phyloP scores from a whole-genome alignment of 1,284 basidiomycete species.

The Ustilago trichophora region DNA sequence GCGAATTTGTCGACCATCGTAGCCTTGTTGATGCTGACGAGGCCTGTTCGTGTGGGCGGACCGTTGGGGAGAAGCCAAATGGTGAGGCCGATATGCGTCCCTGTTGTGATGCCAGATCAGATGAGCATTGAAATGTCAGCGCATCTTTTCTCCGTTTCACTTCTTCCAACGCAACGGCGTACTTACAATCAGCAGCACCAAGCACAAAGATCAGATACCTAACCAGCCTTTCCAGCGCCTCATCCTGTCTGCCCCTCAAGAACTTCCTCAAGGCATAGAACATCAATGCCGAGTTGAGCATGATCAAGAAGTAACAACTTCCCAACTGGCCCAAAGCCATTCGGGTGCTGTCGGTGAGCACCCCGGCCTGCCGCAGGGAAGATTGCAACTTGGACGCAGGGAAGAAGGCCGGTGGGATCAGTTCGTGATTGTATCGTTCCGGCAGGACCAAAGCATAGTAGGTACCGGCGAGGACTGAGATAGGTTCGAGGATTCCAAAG shows the following conservation, averaged over 20 bases:
- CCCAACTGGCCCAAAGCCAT: conserved; percentile 58
- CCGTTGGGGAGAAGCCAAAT: conserved; percentile 53
- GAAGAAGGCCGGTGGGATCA: conserved; percentile 44
- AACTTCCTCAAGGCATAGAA: conserved; percentile 41
- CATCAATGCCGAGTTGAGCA: conserved; percentile 53
- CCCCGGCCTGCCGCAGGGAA: conserved; percentile 18
- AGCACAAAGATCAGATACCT: conserved; percentile 50
- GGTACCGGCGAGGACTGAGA: conserved; percentile 47
- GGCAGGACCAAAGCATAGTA: conserved; percentile 49
- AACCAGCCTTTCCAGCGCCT: conserved; percentile 30
- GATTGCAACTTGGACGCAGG: conserved; percentile 17
- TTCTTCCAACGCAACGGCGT: no score
- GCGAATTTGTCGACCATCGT: conserved; percentile 11
- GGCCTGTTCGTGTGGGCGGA: conserved; percentile 5
- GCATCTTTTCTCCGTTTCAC: no score
- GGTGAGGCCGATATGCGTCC: conserved; percentile 56
- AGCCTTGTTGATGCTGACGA: conserved; percentile 9
- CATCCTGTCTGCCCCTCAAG: conserved; percentile 18
- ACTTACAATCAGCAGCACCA: conserved; percentile 56
- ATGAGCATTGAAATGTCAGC: no score
- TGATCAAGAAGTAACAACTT: conserved; percentile 56
- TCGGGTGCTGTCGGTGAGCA: conserved; percentile 18
- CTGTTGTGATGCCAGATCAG: no score
- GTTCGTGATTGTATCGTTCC: conserved; percentile 50
- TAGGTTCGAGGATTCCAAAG: conserved; percentile 57